These are phyloP conservation scores for Biscogniauxia sp. DNA, from an alignment of 2,329 filamentous ascomycete genomes.

Conservation along the genomic window DNA sequence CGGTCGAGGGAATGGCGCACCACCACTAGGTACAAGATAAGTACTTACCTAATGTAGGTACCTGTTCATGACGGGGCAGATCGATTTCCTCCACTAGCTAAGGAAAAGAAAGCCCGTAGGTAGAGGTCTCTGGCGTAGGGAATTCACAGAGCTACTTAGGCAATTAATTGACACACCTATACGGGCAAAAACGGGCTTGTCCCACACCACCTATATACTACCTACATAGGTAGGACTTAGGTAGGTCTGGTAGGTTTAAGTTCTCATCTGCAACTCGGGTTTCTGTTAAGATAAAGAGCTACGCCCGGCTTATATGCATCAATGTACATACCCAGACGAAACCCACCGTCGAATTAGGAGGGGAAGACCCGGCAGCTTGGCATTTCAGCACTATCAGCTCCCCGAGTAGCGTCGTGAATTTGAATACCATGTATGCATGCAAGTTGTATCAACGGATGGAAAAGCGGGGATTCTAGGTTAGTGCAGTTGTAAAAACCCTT, in stretches of 20 bases:
- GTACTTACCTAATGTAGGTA: background rate
- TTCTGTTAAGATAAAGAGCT: conserved; percentile 20
- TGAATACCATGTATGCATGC: conserved; percentile 1
- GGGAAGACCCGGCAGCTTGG: background rate
- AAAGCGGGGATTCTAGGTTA: conserved; percentile 6
- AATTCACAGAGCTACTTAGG: too few relatives aligned
- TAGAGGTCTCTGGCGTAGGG: too few relatives aligned
- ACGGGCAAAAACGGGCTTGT: conserved; percentile 1
- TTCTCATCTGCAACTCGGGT: conserved; percentile 9
- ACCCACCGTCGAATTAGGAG: background rate
- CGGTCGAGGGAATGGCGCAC: conserved; percentile 16
- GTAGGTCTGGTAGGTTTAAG: too few relatives aligned
- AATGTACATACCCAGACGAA: conserved; percentile 1
- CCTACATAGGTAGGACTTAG: background rate
- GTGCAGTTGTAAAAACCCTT: too few relatives aligned
- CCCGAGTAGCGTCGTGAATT: background rate
- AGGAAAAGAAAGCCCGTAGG: background rate
- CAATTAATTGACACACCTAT: background rate
- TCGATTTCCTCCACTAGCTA: background rate
- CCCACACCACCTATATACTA: too few relatives aligned
- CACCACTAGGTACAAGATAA: conserved; percentile 4
- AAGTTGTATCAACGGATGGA: background rate
- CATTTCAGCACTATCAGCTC: conserved; percentile 6
- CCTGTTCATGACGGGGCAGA: conserved; percentile 6
- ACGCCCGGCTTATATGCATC: background rate